A percentile compares a stretch with the other conserved stretches of the same genome.
Conservation (phyloP, 805 yeast species). For the Wickerhamiella domercqiae region DNA sequence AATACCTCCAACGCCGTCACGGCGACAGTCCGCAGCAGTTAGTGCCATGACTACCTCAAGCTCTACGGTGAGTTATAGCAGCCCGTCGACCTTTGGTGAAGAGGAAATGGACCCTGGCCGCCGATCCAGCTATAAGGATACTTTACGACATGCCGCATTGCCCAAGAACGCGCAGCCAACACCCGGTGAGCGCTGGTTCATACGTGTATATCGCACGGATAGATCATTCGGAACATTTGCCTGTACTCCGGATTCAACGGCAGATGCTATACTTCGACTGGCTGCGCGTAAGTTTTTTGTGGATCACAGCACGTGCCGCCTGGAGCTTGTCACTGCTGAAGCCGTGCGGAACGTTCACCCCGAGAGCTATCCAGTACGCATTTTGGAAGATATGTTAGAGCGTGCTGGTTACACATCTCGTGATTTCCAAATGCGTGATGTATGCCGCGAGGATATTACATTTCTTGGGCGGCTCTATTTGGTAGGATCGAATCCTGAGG, state of each 20-base stretch:
- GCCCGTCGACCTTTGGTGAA: too few relatives aligned
- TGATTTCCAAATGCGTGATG: conserved; percentile 8
- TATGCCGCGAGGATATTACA: conserved; percentile 16
- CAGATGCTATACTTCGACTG: conserved; percentile 52
- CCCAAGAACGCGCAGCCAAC: conserved; percentile 5
- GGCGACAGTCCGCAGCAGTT: too few relatives aligned
- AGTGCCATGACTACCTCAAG: too few relatives aligned
- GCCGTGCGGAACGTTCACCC: conserved; percentile 9
- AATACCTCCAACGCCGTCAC: too few relatives aligned
- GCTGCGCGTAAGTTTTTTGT: conserved; percentile 54
- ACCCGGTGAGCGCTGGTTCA: conserved; percentile 12
- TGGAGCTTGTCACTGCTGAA: conserved; percentile 11
- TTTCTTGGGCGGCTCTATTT: conserved; percentile 13
- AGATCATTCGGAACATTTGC: conserved; percentile 75
- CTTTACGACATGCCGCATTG: conserved; percentile 11
- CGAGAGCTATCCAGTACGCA: conserved; percentile 8
- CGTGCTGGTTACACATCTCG: conserved; percentile 12
- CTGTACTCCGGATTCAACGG: conserved; percentile 63
- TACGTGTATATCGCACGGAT: conserved; percentile 69
- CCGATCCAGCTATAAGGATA: neutral
- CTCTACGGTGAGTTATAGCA: too few relatives aligned
- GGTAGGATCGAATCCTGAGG: conserved; percentile 10
- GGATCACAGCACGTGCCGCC: conserved; percentile 11
- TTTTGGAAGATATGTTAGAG: conserved; percentile 9
- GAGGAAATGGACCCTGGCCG: too few relatives aligned